A percentile compares a stretch with the other conserved stretches of the same genome.
These are phyloP conservation scores for Ophiostoma sp. DNA, from an alignment of 2,329 filamentous ascomycete genomes.

Conservation along the genomic window DNA sequence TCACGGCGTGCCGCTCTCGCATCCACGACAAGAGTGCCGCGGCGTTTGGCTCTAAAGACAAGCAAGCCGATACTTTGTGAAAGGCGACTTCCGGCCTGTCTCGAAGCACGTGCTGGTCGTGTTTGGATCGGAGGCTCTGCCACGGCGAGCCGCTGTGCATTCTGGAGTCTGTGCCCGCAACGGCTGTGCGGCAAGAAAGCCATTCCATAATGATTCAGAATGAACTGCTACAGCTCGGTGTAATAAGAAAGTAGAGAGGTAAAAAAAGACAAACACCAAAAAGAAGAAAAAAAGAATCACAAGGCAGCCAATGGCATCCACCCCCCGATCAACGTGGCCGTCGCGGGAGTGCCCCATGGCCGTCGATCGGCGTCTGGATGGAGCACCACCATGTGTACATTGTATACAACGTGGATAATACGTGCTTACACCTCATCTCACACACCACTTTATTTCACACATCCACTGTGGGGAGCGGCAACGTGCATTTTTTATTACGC, in stretches of 20 bases:
- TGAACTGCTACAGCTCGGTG: too few species aligned
- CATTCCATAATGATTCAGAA: too few species aligned
- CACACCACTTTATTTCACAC: too few species aligned
- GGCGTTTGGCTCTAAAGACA: not conserved
- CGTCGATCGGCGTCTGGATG: not conserved
- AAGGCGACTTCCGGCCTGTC: not conserved
- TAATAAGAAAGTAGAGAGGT: too few species aligned
- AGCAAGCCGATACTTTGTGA: not conserved
- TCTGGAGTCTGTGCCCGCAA: too few species aligned
- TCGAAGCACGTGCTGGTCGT: not conserved
- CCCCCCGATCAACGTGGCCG: not conserved
- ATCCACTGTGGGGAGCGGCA: too few species aligned
- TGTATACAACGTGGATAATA: too few species aligned
- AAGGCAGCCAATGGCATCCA: slow-evolving; percentile 10
- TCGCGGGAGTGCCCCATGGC: not conserved
- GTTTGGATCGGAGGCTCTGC: slow-evolving; percentile 5
- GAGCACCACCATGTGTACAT: not conserved
- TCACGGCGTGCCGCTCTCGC: too few species aligned
- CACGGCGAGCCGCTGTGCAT: not conserved
- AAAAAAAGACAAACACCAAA: not conserved
- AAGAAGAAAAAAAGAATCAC: not conserved
- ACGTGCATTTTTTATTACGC: too few species aligned
- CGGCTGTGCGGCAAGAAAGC: too few species aligned
- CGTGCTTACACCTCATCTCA: too few species aligned
- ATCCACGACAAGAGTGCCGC: too few species aligned